A percentile compares a stretch with the other conserved stretches of the same genome.
These are phyloP conservation scores for Coniochaeta prunicola DNA, from an alignment of 2,329 filamentous ascomycete species.

Conservation along the genomic window DNA sequence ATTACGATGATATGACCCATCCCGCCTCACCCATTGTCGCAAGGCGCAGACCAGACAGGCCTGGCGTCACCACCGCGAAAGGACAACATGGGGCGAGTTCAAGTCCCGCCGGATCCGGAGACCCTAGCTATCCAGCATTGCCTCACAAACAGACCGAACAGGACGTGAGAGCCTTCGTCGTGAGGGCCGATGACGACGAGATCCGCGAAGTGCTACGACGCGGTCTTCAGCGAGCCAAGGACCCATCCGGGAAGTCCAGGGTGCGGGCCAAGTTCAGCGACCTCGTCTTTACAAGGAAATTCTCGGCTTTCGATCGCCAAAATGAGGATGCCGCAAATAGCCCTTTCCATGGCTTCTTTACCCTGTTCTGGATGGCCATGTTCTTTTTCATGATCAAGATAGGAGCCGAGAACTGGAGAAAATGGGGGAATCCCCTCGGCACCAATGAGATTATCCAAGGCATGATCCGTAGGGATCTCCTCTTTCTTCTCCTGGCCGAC, in stretches of 20 bases:
- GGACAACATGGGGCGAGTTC: background rate
- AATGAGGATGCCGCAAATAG: constrained; percentile 58
- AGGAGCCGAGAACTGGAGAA: constrained; percentile 59
- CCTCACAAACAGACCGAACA: constrained; percentile 8
- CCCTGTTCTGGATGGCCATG: constrained; percentile 69
- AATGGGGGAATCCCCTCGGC: constrained; percentile 62
- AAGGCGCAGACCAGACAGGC: background rate
- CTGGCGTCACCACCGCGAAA: too few species aligned
- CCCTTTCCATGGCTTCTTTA: constrained; percentile 74
- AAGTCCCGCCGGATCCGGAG: background rate
- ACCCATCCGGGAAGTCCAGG: constrained; percentile 13
- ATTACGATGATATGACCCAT: constrained; percentile 30
- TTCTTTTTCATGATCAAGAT: constrained; percentile 60
- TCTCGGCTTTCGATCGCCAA: constrained; percentile 68
- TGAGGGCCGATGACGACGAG: constrained; percentile 26
- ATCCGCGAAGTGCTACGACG: constrained; percentile 30
- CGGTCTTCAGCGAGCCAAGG: constrained; percentile 20
- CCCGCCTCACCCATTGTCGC: constrained; percentile 11
- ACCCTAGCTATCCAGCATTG: constrained; percentile 1
- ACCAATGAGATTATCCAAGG: constrained; percentile 63
- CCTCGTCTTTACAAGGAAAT: constrained; percentile 64
- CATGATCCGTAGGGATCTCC: constrained; percentile 52
- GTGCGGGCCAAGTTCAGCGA: constrained; percentile 34
- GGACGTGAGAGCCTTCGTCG: constrained; percentile 12
- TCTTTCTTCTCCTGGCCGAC: constrained; percentile 55